These are phyloP conservation scores for Digitaria exilis DNA, from an alignment of 202 grass and related monocot species.

Conservation along the genomic window DNA sequence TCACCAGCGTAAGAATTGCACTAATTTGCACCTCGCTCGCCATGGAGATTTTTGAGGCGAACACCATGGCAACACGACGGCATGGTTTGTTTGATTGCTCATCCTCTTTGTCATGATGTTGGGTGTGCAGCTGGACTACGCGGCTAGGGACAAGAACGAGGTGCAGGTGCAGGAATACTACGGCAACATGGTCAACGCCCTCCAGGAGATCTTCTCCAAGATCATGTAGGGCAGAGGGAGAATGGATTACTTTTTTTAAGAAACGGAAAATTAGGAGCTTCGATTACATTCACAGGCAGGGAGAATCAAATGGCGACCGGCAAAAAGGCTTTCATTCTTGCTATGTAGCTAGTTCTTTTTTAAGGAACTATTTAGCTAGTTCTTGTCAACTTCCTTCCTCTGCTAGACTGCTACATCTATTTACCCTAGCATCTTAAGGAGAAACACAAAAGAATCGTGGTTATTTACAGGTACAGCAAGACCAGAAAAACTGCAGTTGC, in stretches of 20 bases:
- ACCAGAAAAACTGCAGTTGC: constrained; percentile 46
- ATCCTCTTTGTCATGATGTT: constrained; percentile 22
- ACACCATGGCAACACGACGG: neutral
- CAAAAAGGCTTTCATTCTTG: constrained; percentile 44
- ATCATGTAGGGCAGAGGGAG: constrained; percentile 37
- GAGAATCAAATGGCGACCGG: constrained; percentile 22
- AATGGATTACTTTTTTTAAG: neutral
- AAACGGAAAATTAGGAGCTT: constrained; percentile 16
- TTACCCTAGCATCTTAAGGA: constrained; percentile 24
- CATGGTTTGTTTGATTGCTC: neutral
- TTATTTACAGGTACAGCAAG: constrained; percentile 50
- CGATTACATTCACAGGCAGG: constrained; percentile 16
- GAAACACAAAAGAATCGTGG: constrained; percentile 38
- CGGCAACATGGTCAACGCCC: constrained; percentile 55
- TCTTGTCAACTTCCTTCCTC: constrained; percentile 40
- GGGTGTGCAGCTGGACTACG: constrained; percentile 75
- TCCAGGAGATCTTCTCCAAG: constrained; percentile 69
- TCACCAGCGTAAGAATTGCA: constrained; percentile 57
- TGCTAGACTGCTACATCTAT: constrained; percentile 55
- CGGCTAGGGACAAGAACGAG: constrained; percentile 70
- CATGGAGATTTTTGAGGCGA: neutral
- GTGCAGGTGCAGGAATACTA: constrained; percentile 61
- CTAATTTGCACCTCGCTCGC: neutral
- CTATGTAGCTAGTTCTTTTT: constrained; percentile 21
- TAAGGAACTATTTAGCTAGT: constrained; percentile 26